phyloP scores from a whole-genome alignment of 1,139 yeast genomes.

The Saccharomycopsis crataegensis region DNA sequence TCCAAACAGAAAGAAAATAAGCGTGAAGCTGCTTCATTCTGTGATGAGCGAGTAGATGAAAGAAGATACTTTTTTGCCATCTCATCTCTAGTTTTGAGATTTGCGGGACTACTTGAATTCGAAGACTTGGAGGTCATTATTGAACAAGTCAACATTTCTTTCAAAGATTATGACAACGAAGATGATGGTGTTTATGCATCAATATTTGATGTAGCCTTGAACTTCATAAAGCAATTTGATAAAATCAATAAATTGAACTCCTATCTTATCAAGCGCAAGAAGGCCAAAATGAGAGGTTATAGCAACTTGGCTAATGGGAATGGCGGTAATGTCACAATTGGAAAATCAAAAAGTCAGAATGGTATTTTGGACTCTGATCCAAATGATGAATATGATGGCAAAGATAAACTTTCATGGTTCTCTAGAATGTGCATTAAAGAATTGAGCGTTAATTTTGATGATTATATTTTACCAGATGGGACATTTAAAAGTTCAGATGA shows the following conservation, averaged over 20 bases:
- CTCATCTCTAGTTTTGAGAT: constrained; percentile 33
- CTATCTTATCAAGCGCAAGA: background rate
- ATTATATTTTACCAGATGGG: constrained; percentile 31
- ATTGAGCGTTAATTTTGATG: constrained; percentile 36
- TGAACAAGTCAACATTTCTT: constrained; percentile 39
- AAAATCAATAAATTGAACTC: constrained; percentile 3
- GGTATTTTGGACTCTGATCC: background rate
- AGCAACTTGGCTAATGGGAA: background rate
- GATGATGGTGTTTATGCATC: constrained; percentile 26
- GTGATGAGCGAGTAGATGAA: background rate
- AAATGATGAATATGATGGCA: constrained; percentile 18
- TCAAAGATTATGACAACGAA: constrained; percentile 18
- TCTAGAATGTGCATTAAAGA: constrained; percentile 30
- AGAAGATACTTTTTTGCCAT: constrained; percentile 19
- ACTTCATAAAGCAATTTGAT: constrained; percentile 4
- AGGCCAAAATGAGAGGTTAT: constrained; percentile 4
- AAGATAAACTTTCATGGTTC: constrained; percentile 11
- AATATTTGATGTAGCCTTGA: constrained; percentile 26
- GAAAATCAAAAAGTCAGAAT: background rate
- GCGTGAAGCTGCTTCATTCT: background rate
- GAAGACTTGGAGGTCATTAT: constrained; percentile 42
- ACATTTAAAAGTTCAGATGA: constrained; percentile 31
- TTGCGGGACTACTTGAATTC: constrained; percentile 45
- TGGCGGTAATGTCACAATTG: background rate
- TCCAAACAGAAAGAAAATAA: too few relatives aligned